Evolutionary conservation across 1,284 basidiomycete genomes (phyloP).

Genomic region (Sparassis latifolia): DNA sequence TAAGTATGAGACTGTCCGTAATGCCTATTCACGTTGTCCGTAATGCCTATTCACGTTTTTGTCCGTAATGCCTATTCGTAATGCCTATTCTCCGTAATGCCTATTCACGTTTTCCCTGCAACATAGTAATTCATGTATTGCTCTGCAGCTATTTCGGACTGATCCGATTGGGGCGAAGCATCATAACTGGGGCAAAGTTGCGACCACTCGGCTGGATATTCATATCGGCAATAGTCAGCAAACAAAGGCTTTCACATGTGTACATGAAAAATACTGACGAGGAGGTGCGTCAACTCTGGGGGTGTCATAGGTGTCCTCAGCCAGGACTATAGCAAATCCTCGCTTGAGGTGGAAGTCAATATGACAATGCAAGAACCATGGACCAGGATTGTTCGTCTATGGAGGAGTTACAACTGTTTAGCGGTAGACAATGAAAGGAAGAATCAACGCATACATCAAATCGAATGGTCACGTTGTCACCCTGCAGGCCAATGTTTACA

Average conservation of each 20-base stretch:
- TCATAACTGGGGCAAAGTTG: conserved; percentile 14
- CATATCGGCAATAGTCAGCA: not conserved
- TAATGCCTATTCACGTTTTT: too few species aligned
- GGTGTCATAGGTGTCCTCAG: conserved; percentile 20
- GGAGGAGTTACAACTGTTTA: not conserved
- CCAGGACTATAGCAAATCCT: conserved; percentile 27
- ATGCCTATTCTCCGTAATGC: too few species aligned
- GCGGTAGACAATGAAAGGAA: not conserved
- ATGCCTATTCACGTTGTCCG: too few species aligned
- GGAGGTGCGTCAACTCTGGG: conserved; percentile 10
- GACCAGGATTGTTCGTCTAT: conserved; percentile 24
- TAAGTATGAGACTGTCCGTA: too few species aligned
- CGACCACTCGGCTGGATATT: conserved; percentile 9
- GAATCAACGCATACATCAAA: conserved; percentile 13
- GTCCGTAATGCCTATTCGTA: too few species aligned
- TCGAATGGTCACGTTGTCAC: conserved; percentile 22
- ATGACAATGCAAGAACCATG: conserved; percentile 29
- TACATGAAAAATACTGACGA: conserved; percentile 7
- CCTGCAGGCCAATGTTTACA: conserved; percentile 17
- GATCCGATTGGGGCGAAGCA: not conserved
- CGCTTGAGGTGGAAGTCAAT: conserved; percentile 26
- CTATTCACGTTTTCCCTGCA: too few species aligned
- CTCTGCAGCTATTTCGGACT: not conserved
- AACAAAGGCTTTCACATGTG: not conserved
- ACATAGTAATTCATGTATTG: too few species aligned